phyloP scores from a whole-genome alignment of 163 green algal genomes.

The Chloromonas sp. region DNA sequence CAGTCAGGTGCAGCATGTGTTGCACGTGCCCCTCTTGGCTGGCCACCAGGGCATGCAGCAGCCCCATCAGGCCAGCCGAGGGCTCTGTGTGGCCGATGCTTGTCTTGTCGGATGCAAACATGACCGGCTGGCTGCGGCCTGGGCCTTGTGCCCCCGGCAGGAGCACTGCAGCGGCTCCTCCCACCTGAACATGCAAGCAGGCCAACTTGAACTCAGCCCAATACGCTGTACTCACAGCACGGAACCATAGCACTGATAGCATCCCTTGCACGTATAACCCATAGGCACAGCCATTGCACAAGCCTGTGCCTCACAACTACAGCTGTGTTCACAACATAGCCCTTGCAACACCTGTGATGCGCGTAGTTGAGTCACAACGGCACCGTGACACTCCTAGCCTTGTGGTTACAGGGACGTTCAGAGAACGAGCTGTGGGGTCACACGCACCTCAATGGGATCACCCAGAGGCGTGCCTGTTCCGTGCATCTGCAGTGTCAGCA shows the following conservation, averaged over 20 bases:
- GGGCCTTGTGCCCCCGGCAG: too few species aligned
- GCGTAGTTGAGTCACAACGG: neutral
- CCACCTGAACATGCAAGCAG: too few species aligned
- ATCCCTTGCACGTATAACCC: too few species aligned
- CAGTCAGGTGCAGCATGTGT: conserved; percentile 60
- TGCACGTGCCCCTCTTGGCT: neutral
- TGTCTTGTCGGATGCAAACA: conserved; percentile 57
- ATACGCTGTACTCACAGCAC: too few species aligned
- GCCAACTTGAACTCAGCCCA: too few species aligned
- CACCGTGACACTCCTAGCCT: neutral
- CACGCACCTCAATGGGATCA: conserved; percentile 56
- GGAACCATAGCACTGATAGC: too few species aligned
- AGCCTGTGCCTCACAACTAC: neutral
- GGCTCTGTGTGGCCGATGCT: conserved; percentile 69
- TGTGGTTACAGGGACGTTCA: neutral
- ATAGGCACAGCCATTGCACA: neutral
- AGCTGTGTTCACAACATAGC: neutral
- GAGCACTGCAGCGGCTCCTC: too few species aligned
- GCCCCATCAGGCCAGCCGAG: conserved; percentile 56
- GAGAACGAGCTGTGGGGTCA: neutral
- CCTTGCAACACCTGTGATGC: neutral
- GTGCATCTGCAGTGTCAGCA: conserved; percentile 68
- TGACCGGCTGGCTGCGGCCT: conserved; percentile 18
- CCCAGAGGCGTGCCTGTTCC: conserved; percentile 62
- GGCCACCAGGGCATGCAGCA: conserved; percentile 26